Base-by-base conservation (phyloP, 345 rosid species). In the Sisymbrium altissimum region DNA sequence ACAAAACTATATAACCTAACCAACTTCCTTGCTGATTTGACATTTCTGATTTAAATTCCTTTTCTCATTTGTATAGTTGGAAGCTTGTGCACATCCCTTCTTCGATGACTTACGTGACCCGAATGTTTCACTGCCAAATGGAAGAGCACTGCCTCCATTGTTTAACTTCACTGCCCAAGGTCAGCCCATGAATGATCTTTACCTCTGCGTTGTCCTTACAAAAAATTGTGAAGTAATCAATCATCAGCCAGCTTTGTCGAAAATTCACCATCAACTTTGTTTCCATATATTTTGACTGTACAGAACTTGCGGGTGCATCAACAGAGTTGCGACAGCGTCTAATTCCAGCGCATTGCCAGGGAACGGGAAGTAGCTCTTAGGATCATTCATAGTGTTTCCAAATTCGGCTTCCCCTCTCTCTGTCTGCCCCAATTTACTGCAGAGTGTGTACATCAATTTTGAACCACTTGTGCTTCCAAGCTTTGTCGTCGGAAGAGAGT, bases 81-180 rank as follows among this genome's bases (percentile, higher is more conserved):
- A 93, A 81, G 99, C 97, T 52, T 96, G 99, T 78, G 93, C 97
- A 12, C 99, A 96, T 66, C 89, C 97, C 6, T 96, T 96, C 89
- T 96, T 96, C 25, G 87, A 96, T 80, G 92, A 86, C 73, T 66
- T 96, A 80, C 79, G 99, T 79, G 82, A 89, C 18, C 97, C 98
- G 11, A 83, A 79, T 78, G 74, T 87, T 27, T 75, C 88, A 76
- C 85, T 96, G 83, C 98, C 98, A 54, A 90, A 87, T 32, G 99
- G 97, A 17, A 88, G 88, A 69, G 73, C 92, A n/a, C 72, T 96
- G 46, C 99, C 99, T 33, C 88, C 92, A 38, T 70, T 96, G 68
- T 93, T 96, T 80, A 81, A 96, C 82, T 93, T 96, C 85, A 90
- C 97, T 9, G 81, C 91, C 35, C 97, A 92, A 86, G 99, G 99